Percentiles rank a stretch among this genome's conserved stretches.
These are phyloP conservation scores for Acrodontium crateriforme DNA, from an alignment of 2,329 filamentous ascomycete genomes.

Conservation along the genomic window DNA sequence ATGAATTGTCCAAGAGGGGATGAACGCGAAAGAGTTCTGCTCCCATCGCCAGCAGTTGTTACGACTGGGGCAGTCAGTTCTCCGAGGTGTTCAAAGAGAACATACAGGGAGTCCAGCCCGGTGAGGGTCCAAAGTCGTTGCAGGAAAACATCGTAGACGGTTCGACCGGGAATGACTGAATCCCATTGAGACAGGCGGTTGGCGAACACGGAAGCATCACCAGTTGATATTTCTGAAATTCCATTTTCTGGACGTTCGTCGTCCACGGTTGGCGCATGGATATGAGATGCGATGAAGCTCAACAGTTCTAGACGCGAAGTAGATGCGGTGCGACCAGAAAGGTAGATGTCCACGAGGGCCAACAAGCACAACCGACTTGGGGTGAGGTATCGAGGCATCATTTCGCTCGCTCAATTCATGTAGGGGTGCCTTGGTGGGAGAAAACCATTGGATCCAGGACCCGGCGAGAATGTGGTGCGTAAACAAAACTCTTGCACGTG, in stretches of 20 bases:
- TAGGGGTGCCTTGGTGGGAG: too few relatives aligned
- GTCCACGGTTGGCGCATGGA: slow-evolving; percentile 22
- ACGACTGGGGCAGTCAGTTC: slow-evolving; percentile 14
- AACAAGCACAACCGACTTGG: slow-evolving; percentile 77
- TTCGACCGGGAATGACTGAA: slow-evolving; percentile 51
- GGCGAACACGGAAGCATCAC: slow-evolving; percentile 26
- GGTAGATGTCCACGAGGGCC: slow-evolving; percentile 66
- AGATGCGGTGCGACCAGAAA: slow-evolving; percentile 10
- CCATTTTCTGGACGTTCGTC: too few relatives aligned
- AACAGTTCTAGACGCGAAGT: slow-evolving; percentile 50
- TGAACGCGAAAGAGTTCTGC: slow-evolving; percentile 41
- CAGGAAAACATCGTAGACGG: slow-evolving; percentile 79
- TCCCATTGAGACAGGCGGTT: slow-evolving; percentile 8
- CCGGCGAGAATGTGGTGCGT: too few relatives aligned
- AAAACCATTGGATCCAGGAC: too few relatives aligned
- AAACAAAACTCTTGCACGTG: too few relatives aligned
- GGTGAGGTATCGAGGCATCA: slow-evolving; percentile 73
- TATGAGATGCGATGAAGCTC: slow-evolving; percentile 61
- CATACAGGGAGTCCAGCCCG: slow-evolving; percentile 64
- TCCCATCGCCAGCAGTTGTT: background rate
- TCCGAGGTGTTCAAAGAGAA: slow-evolving; percentile 45
- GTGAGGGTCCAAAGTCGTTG: slow-evolving; percentile 71
- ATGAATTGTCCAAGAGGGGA: slow-evolving; percentile 76
- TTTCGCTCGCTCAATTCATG: too few relatives aligned
- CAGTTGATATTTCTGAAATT: too few relatives aligned